These are phyloP conservation scores for Saccharomyces pastorianus DNA, from an alignment of 1,139 yeast species.

Conservation along the genomic window DNA sequence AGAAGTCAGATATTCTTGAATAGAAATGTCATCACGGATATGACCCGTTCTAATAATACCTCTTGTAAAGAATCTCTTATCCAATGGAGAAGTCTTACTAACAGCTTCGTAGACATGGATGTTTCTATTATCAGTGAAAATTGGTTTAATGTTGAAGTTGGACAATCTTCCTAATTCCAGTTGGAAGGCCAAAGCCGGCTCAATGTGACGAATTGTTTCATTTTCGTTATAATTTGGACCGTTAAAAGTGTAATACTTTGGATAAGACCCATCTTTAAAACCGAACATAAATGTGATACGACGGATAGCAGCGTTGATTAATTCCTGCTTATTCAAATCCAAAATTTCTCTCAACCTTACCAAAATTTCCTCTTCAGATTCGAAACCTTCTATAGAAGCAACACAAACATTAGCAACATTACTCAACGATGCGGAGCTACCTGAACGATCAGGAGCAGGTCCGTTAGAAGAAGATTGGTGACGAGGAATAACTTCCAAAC, in stretches of 20 bases:
- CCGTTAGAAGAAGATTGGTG: conserved; percentile 33
- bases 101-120: conserved; percentile 95
- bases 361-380: conserved; percentile 61
- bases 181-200: conserved; percentile 97
- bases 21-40: conserved; percentile 83
- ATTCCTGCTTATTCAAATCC: conserved; percentile 61
- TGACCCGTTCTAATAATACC: conserved; percentile 96
- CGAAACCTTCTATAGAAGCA: conserved; percentile 65
- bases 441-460: conserved; percentile 40
- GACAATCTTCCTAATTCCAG: conserved; percentile 89
- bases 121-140: conserved; percentile 93
- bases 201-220: conserved; percentile 91
- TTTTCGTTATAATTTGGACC: conserved; percentile 80
- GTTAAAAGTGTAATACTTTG: conserved; percentile 90
- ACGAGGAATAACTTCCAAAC: conserved; percentile 61
- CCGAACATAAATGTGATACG: conserved; percentile 90
- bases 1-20: conserved; percentile 87
- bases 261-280: conserved; percentile 75
- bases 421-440: conserved; percentile 39
- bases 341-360: conserved; percentile 56
- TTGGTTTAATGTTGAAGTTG: conserved; percentile 89
- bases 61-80: conserved; percentile 91
- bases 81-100: conserved; percentile 89
- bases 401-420: conserved; percentile 80
- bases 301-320: conserved; percentile 66